Evolutionary conservation across 2,329 filamentous ascomycete species (phyloP).

Genomic region (Microcyclospora tardicrescens): DNA sequence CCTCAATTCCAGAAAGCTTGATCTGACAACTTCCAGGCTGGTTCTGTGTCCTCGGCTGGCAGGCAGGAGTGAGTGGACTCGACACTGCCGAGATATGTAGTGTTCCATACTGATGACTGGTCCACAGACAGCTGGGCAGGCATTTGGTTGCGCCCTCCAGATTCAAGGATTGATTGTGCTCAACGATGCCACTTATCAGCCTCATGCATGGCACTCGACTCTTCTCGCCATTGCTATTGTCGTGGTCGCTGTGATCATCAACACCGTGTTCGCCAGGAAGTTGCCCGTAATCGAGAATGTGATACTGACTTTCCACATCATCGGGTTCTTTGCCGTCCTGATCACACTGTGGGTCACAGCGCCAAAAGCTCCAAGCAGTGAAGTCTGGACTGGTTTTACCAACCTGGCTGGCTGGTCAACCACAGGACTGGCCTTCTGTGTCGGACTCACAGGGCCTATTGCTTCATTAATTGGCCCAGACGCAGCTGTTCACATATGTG

Average conservation of each 20-base stretch:
- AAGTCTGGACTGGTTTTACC: conserved; percentile 28
- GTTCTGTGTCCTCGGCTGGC: conserved; percentile 11
- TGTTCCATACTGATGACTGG: conserved; percentile 3
- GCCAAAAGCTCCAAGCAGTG: not conserved
- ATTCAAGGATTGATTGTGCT: conserved; percentile 11
- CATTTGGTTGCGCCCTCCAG: conserved; percentile 7
- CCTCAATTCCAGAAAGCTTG: conserved; percentile 2
- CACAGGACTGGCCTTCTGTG: conserved; percentile 27
- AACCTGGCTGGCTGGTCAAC: conserved; percentile 36
- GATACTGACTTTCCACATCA: conserved; percentile 36
- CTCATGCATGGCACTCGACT: conserved; percentile 32
- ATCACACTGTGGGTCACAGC: conserved; percentile 29
- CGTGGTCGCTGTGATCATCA: conserved; percentile 26
- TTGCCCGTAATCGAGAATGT: conserved; percentile 36
- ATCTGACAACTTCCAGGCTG: conserved; percentile 10
- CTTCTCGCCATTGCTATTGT: conserved; percentile 35
- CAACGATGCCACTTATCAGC: conserved; percentile 2
- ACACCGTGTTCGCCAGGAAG: conserved; percentile 29
- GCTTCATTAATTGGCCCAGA: conserved; percentile 3
- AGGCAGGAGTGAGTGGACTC: not conserved
- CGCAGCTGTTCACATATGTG: conserved; percentile 3
- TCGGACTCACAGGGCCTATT: not conserved
- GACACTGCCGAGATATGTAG: conserved; percentile 1
- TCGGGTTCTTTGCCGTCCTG: conserved; percentile 41
- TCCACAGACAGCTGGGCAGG: no score